A percentile compares a stretch with the other conserved stretches of the same genome.
Conservation (phyloP, 768 basidiomycete genomes). For the Russula vinacea region DNA sequence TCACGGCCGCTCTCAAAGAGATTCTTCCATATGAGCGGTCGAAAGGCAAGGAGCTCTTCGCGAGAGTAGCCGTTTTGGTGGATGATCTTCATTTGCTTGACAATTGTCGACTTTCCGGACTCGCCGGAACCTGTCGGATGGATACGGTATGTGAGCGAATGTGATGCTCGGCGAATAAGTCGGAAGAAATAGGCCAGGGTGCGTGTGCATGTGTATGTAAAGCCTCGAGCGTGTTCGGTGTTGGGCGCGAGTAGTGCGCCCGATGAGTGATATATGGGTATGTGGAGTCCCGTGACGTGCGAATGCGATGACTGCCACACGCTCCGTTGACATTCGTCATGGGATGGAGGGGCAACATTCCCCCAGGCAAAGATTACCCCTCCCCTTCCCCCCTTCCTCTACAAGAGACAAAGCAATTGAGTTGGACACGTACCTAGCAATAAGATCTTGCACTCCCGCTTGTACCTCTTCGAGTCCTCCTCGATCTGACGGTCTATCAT, state of each 20-base stretch:
- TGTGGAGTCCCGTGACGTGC: slow-evolving; percentile 1
- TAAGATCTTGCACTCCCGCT: slow-evolving; percentile 89
- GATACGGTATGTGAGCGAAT: neutral
- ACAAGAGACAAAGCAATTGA: neutral
- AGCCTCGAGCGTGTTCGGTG: neutral
- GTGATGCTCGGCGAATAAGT: neutral
- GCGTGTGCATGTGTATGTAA: neutral
- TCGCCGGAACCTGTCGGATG: slow-evolving; percentile 78
- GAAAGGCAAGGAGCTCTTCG: slow-evolving; percentile 73
- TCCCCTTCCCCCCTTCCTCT: neutral
- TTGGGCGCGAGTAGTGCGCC: slow-evolving; percentile 2
- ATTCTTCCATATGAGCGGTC: slow-evolving; percentile 79
- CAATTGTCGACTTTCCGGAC: slow-evolving; percentile 92
- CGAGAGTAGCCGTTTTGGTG: slow-evolving; percentile 86
- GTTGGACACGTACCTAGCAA: slow-evolving; percentile 63
- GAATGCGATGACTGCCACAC: neutral
- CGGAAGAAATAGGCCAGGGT: neutral
- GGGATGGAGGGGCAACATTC: no score
- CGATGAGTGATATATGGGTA: neutral
- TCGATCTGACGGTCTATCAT: slow-evolving; percentile 81
- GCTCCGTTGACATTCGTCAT: neutral
- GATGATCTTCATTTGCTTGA: slow-evolving; percentile 99
- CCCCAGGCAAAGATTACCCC: neutral
- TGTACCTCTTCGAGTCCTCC: slow-evolving; percentile 77
- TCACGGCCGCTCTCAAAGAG: slow-evolving; percentile 87